phyloP scores from a whole-genome alignment of 805 yeast species.

The Starmerella powellii region DNA sequence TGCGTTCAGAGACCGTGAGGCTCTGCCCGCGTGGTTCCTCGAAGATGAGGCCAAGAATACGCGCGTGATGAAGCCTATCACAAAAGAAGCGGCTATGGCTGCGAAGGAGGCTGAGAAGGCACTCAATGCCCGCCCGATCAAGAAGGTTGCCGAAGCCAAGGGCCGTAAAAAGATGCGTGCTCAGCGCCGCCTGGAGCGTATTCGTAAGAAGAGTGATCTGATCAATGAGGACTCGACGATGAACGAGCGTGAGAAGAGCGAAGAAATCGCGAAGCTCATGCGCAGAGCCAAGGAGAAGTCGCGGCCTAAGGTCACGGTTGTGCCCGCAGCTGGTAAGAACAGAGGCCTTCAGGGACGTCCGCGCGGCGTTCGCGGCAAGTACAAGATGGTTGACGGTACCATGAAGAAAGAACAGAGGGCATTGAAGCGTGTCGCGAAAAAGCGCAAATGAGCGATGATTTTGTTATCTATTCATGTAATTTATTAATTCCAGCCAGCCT shows the following conservation, averaged over 20 bases:
- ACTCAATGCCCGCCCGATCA: constrained; percentile 92
- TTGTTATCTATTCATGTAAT: background rate
- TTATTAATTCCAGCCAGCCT: background rate
- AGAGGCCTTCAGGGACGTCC: constrained; percentile 91
- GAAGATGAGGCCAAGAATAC: constrained; percentile 86
- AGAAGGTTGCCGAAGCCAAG: constrained; percentile 95
- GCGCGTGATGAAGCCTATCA: constrained; percentile 75
- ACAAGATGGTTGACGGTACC: constrained; percentile 98
- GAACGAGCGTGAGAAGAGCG: constrained; percentile 89
- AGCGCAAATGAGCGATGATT: constrained; percentile 43
- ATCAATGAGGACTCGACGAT: constrained; percentile 79
- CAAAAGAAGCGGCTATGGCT: constrained; percentile 83
- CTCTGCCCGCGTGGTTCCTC: constrained; percentile 91
- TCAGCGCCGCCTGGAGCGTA: constrained; percentile 66
- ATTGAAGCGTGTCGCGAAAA: constrained; percentile 76
- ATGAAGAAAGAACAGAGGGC: constrained; percentile 97
- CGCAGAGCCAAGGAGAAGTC: constrained; percentile 55
- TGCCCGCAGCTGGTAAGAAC: constrained; percentile 76
- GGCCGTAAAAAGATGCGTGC: constrained; percentile 95
- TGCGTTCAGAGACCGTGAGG: constrained; percentile 81
- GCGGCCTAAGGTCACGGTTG: constrained; percentile 76
- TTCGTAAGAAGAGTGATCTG: constrained; percentile 83
- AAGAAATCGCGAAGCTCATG: constrained; percentile 79
- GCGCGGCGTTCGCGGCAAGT: constrained; percentile 89
- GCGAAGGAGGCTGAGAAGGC: constrained; percentile 63